Conservation (phyloP, 352 stramenopile species). For the Saprolegnia diclina region DNA sequence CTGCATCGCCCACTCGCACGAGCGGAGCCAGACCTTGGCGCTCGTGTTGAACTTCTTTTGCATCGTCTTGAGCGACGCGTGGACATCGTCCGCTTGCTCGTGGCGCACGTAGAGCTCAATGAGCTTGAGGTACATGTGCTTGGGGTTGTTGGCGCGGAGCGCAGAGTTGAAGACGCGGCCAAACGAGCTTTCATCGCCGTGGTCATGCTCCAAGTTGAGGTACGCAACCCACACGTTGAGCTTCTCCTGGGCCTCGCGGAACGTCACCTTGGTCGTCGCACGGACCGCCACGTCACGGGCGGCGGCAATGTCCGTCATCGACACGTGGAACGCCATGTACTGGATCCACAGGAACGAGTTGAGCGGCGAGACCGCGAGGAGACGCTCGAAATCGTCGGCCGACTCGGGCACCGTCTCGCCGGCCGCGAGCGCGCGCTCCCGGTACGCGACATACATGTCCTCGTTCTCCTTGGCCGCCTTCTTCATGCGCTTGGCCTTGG, state of each 20-base stretch:
- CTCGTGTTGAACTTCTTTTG: constrained; percentile 91
- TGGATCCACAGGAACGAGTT: constrained; percentile 96
- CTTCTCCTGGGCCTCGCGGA: constrained; percentile 95
- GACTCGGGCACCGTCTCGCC: constrained; percentile 90
- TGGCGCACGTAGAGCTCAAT: constrained; percentile 88
- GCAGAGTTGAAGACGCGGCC: constrained; percentile 88
- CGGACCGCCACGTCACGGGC: constrained; percentile 90
- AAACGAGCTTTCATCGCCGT: constrained; percentile 88
- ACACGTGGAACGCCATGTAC: constrained; percentile 97
- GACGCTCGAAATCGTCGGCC: constrained; percentile 92
- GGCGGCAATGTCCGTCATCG: constrained; percentile 89
- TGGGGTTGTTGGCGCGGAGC: constrained; percentile 91
- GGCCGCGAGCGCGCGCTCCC: constrained; percentile 90
- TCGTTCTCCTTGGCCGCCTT: constrained; percentile 91
- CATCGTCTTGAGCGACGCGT: constrained; percentile 74
- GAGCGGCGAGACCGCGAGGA: constrained; percentile 91
- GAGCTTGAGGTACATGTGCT: constrained; percentile 92
- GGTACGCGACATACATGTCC: constrained; percentile 91
- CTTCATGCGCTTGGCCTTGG: constrained; percentile 72
- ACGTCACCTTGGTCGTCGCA: constrained; percentile 92
- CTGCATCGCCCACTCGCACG: constrained; percentile 83
- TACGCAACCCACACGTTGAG: constrained; percentile 96
- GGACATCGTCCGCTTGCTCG: constrained; percentile 58
- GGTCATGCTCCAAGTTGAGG: constrained; percentile 95
- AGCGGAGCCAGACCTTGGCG: constrained; percentile 85